Evolutionary conservation across 1,284 basidiomycete genomes (phyloP), one percentile per base, ranked within the genome.

Genomic region (Heterobasidion parviporum): DNA sequence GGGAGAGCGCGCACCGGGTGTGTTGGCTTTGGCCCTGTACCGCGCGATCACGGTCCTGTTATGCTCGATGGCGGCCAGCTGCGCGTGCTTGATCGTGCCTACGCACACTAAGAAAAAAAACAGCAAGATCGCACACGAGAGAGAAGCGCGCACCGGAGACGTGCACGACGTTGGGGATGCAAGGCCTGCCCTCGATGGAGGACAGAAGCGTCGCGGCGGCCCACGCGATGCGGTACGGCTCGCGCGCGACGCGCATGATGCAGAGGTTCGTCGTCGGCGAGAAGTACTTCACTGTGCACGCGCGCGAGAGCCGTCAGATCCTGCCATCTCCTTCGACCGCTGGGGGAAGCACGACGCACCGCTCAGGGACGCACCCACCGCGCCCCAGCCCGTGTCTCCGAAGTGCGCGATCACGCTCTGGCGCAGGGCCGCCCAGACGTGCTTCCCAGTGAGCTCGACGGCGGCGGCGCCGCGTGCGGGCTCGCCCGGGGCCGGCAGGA

Each of bases 61-160:
- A 60, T 92, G 83, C 45, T 76, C 70, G 47, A 90, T 86, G 1
- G 88, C 86, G 12, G 86, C 83, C 0, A 88, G 68, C 61, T 92
- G 89, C 0, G 80, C 80, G 52, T 91, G 88, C 66, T 87, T 90
- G 50, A 92, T 86, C 0, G 89, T 92, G 0, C 89, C 89, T 91
- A 5, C 26, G 4, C 26, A 26, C 26, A 26, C 4, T 26, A 7
- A n/a, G 26, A 8, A n/a, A 49, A 49, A n/a, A 20, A 6, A 49
- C 47, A 49, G 4, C 14, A 49, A 26, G 26, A 49, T 26, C 12
- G 6, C 2, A 16, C 20, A n/a, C 12, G 47, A 26, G 4, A 48
- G 41, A 44, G 41, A 44, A 44, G 16, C 6, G 41, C 47, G 47
- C 56, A 89, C 88, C 89, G 47, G 88, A 89, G 14, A 89, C 72